Conservation (phyloP, 2,329 filamentous ascomycete genomes). For the Scedosporium aurantiacum region DNA sequence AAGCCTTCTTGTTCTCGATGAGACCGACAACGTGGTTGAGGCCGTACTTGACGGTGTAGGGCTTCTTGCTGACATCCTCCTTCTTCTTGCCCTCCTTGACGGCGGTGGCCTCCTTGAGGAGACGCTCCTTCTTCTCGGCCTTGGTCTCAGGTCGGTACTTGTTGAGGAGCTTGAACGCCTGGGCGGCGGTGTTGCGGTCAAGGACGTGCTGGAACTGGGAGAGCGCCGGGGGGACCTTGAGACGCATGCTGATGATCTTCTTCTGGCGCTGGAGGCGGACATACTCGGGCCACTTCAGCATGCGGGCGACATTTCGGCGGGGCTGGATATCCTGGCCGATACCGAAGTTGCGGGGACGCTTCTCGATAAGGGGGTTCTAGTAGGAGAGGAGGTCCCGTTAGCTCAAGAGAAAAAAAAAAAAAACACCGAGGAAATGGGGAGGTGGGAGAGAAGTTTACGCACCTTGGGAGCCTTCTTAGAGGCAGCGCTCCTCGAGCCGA, state of each 20-base stretch:
- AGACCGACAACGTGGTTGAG: constrained; percentile 98
- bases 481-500: constrained; percentile 84
- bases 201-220: constrained; percentile 97
- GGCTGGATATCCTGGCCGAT: constrained; percentile 99
- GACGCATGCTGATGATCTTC: constrained; percentile 94
- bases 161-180: constrained; percentile 98
- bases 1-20: constrained; percentile 99
- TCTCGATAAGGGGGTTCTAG: constrained; percentile 99
- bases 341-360: constrained; percentile 92
- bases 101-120: constrained; percentile 95
- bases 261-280: constrained; percentile 89
- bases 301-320: constrained; percentile 86
- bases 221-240: constrained; percentile 96
- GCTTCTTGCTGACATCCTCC: constrained; percentile 99
- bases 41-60: constrained; percentile 98
- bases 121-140: constrained; percentile 99
- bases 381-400: constrained; percentile 12
- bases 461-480: constrained; percentile 97
- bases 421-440: background rate
- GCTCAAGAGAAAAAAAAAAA: no score
- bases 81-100: constrained; percentile 99
- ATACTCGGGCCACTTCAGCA: constrained; percentile 99
- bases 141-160: constrained; percentile 99
- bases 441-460: constrained; percentile 27
- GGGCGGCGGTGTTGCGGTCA: constrained; percentile 90